Evolutionary conservation across 2,329 filamentous ascomycete species (phyloP), one percentile per base, ranked within the genome.

Genomic region (Dothiorella sarmentorum): DNA sequence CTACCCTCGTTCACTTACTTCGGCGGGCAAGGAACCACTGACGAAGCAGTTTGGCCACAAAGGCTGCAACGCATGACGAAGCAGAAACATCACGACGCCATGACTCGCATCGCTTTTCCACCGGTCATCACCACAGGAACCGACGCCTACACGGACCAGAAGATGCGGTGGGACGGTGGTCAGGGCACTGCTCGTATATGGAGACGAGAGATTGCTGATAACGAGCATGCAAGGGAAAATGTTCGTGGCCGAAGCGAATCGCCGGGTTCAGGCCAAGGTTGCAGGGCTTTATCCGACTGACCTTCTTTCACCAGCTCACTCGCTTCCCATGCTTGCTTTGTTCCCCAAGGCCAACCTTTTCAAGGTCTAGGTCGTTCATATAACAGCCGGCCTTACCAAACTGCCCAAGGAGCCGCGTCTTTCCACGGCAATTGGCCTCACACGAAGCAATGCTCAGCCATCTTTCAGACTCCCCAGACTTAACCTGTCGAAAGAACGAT

Each of bases 21-120:
- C 29, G 33, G 31, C 35, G 43, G 43, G 29, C 43, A 45, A 29
- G 15, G 31, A 15, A 11, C 24, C 43, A 45, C 15, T 31, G 24
- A 45, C 43, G 20, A 45, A 7, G 43, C 26, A 18, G 13, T 17
- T 45, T 29, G 43, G 7, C 26, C 18, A 29, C 49, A 42, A 53
- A 35, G 49, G 27, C 40, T 53, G 49, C 15, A 53, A 40, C 49
- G 49, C 37, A 40, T 27, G 35, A 53, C 24, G 49, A 38, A 18
- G 33, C 49, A 53, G 49, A 29, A 53, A 53, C 49, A 53, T 53
- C 49, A 40, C 49, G 5, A 35, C 24, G 3, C 22, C 49, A 53
- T 53, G 49, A 53, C 49, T 53, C 49, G 49, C 35, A 11, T 22
- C n/a, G 22, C 22, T 53, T 20, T 29, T 26, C 10, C 49, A 27